phyloP scores from a whole-genome alignment of 192 early-diverging fungal genomes.

The Linnemannia zychae region DNA sequence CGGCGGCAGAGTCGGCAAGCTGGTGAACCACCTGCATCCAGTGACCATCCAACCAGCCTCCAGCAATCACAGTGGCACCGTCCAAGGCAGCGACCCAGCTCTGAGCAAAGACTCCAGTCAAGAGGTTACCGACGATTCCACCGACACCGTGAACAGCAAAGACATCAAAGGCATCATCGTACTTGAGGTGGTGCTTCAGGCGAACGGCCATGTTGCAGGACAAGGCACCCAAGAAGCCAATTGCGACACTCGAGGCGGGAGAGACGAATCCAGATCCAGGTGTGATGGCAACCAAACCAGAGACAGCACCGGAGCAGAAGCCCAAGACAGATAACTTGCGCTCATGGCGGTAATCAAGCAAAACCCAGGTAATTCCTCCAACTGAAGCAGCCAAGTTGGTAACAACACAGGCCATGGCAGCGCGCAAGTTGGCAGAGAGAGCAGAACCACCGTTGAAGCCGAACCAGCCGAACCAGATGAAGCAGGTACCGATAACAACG shows the following conservation, averaged over 20 bases:
- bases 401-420: slow-evolving; percentile 88
- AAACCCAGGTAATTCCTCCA: slow-evolving; percentile 88
- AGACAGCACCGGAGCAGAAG: slow-evolving; percentile 94
- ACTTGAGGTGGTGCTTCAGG: slow-evolving; percentile 87
- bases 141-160: slow-evolving; percentile 92
- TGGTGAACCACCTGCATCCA: slow-evolving; percentile 89
- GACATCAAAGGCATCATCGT: slow-evolving; percentile 94
- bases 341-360: slow-evolving; percentile 83
- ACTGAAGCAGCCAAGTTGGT: slow-evolving; percentile 90
- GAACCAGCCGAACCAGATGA: slow-evolving; percentile 98
- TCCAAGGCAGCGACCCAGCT: slow-evolving; percentile 80
- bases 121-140: slow-evolving; percentile 85
- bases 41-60: slow-evolving; percentile 71
- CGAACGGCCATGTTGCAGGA: slow-evolving; percentile 88
- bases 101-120: slow-evolving; percentile 94
- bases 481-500: slow-evolving; percentile 89
- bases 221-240: slow-evolving; percentile 80
- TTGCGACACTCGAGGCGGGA: slow-evolving; percentile 85
- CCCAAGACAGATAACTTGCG: slow-evolving; percentile 91
- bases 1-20: slow-evolving; percentile 79
- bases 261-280: slow-evolving; percentile 92
- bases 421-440: slow-evolving; percentile 84
- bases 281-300: slow-evolving; percentile 94
- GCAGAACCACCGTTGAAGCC: slow-evolving; percentile 96
- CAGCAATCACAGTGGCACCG: slow-evolving; percentile 68